Evolutionary conservation across 371 early-diverging fungal genomes (phyloP).

Genomic region (Mortierella sp.): DNA sequence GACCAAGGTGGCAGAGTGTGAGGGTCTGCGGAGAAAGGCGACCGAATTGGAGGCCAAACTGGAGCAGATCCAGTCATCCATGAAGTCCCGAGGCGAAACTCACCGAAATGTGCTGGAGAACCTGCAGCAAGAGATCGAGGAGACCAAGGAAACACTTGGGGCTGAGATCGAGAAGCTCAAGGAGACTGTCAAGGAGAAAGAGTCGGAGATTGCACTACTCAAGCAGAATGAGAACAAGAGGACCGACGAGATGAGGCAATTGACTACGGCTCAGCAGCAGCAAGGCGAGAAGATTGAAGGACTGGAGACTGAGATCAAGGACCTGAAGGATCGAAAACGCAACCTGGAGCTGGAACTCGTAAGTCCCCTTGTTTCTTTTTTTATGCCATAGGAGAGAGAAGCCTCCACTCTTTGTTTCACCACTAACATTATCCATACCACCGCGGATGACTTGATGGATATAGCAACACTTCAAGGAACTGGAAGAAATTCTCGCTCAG

Average conservation of each 20-base stretch:
- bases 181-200: constrained; percentile 60
- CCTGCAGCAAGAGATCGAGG: constrained; percentile 58
- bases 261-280: constrained; percentile 14
- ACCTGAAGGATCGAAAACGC: constrained; percentile 33
- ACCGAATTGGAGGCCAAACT: constrained; percentile 34
- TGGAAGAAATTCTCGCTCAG: constrained; percentile 33
- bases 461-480: constrained; percentile 51
- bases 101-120: constrained; percentile 59
- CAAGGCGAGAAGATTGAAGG: constrained; percentile 25
- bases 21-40: constrained; percentile 53
- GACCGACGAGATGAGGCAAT: constrained; percentile 8
- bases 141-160: constrained; percentile 54
- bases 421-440: too few species aligned
- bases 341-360: constrained; percentile 43
- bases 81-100: constrained; percentile 57
- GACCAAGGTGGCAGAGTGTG: constrained; percentile 52
- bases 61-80: constrained; percentile 52
- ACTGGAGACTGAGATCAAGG: constrained; percentile 25
- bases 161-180: constrained; percentile 54
- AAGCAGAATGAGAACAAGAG: constrained; percentile 13
- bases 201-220: constrained; percentile 53
- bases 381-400: neutral
- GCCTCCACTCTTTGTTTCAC: neutral
- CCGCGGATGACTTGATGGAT: neutral
- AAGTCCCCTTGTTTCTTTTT: constrained; percentile 6